These are phyloP conservation scores for Cyclocybe aegerita DNA, from an alignment of 768 basidiomycete species.

Conservation along the genomic window DNA sequence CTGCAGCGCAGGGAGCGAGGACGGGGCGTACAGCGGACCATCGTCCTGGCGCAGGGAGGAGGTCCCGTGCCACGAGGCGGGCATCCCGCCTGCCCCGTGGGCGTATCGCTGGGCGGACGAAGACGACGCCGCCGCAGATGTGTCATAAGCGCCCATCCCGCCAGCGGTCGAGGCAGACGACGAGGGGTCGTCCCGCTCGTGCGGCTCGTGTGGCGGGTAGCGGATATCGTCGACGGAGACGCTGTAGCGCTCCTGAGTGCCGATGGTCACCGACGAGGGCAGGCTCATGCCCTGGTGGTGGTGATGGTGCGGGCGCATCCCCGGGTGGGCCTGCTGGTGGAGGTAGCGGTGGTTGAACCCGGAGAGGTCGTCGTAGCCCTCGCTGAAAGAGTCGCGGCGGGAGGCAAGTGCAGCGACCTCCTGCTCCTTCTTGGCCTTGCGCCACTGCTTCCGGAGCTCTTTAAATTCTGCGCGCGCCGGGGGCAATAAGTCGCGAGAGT, in stretches of 20 bases:
- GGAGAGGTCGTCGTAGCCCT: conserved; percentile 30
- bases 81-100: conserved; percentile 22
- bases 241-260: conserved; percentile 26
- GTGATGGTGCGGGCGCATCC: conserved; percentile 23
- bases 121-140: conserved; percentile 11
- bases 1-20: conserved; percentile 8
- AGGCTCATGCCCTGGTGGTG: conserved; percentile 25
- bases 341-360: conserved; percentile 27
- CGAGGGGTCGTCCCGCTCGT: conserved; percentile 16
- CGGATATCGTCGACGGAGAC: conserved; percentile 30
- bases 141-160: conserved; percentile 21
- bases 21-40: conserved; percentile 21
- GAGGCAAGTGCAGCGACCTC: conserved; percentile 28
- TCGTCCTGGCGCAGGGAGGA: conserved; percentile 19
- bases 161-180: too few species aligned
- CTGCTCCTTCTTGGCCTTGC: conserved; percentile 86
- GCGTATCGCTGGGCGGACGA: conserved; percentile 27
- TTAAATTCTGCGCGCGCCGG: conserved; percentile 77
- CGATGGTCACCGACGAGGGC: conserved; percentile 27
- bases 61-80: conserved; percentile 35
- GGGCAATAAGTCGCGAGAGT: not conserved
- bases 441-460: conserved; percentile 95
- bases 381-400: conserved; percentile 33
- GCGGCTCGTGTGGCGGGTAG: conserved; percentile 30
- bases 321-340: conserved; percentile 18